Evolutionary conservation across 2,329 filamentous ascomycete genomes (phyloP), one percentile per base, ranked within the genome.

Genomic region (Ophiobolus disseminans): DNA sequence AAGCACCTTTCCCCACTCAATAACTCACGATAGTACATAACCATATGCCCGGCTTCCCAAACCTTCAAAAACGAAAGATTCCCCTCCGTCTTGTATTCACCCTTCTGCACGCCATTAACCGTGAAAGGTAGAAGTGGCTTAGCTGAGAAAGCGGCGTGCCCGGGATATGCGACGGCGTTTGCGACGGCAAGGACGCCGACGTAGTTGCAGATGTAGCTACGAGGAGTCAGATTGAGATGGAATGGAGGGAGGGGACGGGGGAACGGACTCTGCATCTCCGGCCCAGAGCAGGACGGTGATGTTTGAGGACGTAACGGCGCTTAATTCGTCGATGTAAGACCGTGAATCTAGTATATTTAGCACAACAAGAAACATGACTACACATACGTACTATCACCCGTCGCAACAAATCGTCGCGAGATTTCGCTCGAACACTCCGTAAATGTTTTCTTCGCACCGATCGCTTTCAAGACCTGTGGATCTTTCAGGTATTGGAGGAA

Each of bases 81-180:
- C 7, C 85, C 88, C 59, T 83, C 87, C 67, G 92, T 88, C 13
- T 89, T 82, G 63, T 77, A 80, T 36, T 71, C 72, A 32, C 73
- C 78, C 4, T 71, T 66, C 62, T 81, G 78, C 63, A 76, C 77
- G 2, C 77, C 25, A 28, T n/a, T n/a, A 5, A 28, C 25, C n/a
- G 25, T 28, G n/a, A 10, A 28, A 10, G 25, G 3, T n/a, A 3
- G 3, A 9, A 28, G 25, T n/a, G 25, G 25, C 25, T 3, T 28
- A 9, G 25, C n/a, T 10, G 25, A 28, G 25, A 28, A 28, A 10
- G 25, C 25, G n/a, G 9, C n/a, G 25, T n/a, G 25, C 9, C 25
- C 25, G 25, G 25, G 25, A 5, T 28, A 5, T 28, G 25, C 25
- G n/a, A 28, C n/a, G 3, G 10, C 9, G n/a, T 28, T 28, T 5